These are phyloP conservation scores for Dothistroma pini DNA, from an alignment of 2,329 filamentous ascomycete species.

Conservation along the genomic window DNA sequence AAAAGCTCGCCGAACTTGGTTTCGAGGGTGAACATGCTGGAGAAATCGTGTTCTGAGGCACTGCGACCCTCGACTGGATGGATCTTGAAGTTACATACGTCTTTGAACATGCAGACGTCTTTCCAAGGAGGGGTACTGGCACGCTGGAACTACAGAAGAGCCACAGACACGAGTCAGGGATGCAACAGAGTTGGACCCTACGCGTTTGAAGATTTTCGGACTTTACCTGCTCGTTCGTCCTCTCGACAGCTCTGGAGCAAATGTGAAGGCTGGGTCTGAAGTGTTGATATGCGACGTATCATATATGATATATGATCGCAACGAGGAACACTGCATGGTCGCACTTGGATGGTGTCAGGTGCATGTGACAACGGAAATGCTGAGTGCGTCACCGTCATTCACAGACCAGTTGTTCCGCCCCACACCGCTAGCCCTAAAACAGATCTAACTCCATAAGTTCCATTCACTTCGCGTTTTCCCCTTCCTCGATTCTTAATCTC, in stretches of 20 bases:
- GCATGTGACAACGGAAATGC: neutral
- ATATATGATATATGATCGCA: neutral
- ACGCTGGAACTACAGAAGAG: neutral
- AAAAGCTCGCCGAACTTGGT: constrained; percentile 70
- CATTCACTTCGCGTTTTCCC: neutral
- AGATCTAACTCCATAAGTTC: neutral
- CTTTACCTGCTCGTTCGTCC: neutral
- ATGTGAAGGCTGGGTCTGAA: neutral
- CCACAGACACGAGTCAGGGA: neutral
- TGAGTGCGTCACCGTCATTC: neutral
- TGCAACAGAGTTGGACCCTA: neutral
- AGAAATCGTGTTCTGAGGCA: constrained; percentile 63
- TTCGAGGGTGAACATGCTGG: constrained; percentile 69
- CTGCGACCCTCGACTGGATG: constrained; percentile 5
- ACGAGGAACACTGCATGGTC: neutral
- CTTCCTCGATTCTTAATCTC: neutral
- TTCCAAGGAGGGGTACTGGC: constrained; percentile 1
- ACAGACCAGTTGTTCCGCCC: neutral
- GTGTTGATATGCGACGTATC: neutral
- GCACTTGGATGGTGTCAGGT: neutral
- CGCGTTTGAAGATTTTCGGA: neutral
- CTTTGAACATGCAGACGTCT: constrained; percentile 37
- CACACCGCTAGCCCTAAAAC: neutral
- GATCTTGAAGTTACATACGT: constrained; percentile 31
- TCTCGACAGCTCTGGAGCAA: neutral